Evolutionary conservation across 2,329 filamentous ascomycete species (phyloP).

Genomic region (Raffaelea ambrosiae): DNA sequence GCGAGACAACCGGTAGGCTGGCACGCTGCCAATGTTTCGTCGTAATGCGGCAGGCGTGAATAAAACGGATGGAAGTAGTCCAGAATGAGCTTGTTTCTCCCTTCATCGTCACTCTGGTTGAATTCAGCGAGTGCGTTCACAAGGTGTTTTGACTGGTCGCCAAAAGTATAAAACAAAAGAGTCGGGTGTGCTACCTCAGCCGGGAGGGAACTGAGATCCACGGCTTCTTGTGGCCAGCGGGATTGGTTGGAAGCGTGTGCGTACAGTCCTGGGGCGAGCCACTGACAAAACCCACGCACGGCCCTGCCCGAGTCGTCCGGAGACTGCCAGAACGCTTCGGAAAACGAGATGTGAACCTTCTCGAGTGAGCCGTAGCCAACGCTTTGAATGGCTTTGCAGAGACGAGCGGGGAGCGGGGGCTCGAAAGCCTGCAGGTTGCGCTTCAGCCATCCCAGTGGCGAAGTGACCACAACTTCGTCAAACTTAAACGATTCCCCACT

Average conservation of each 20-base stretch:
- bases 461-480: conserved; percentile 61
- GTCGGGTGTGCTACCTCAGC: conserved; percentile 59
- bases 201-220: conserved; percentile 66
- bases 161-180: conserved; percentile 74
- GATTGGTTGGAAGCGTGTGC: conserved; percentile 50
- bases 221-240: conserved; percentile 65
- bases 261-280: conserved; percentile 60
- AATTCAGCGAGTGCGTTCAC: conserved; percentile 35
- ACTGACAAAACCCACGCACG: conserved; percentile 64
- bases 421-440: conserved; percentile 47
- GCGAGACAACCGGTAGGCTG: conserved; percentile 55
- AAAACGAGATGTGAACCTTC: conserved; percentile 59
- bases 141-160: conserved; percentile 49
- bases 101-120: background rate
- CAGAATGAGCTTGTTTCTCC: conserved; percentile 39
- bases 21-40: conserved; percentile 43
- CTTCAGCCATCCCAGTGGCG: conserved; percentile 62
- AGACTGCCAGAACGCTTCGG: conserved; percentile 62
- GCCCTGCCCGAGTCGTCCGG: conserved; percentile 29
- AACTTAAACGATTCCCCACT: conserved; percentile 41
- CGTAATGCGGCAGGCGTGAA: conserved; percentile 63
- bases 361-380: conserved; percentile 65
- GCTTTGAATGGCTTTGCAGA: conserved; percentile 53
- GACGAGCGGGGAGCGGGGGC: conserved; percentile 47
- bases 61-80: conserved; percentile 71